These are phyloP conservation scores for Penicillium sp. DNA, from an alignment of 2,329 filamentous ascomycete species.

Conservation along the genomic window DNA sequence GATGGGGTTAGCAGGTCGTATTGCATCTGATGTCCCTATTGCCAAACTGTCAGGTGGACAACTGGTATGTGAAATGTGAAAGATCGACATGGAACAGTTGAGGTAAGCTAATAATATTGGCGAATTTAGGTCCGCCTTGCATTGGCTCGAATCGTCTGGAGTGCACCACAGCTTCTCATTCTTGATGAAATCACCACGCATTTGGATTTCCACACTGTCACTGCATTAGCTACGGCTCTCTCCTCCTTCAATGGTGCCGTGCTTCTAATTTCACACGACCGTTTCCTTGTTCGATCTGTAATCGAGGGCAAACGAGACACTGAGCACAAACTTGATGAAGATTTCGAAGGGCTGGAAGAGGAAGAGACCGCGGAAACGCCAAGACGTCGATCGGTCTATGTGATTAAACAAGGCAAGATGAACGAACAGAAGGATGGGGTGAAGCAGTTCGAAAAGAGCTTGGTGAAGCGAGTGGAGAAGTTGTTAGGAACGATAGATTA, in stretches of 20 bases:
- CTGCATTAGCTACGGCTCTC: constrained; percentile 65
- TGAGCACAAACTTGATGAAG: constrained; percentile 40
- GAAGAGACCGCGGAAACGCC: constrained; percentile 44
- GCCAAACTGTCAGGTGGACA: constrained; percentile 76
- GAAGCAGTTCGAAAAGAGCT: constrained; percentile 61
- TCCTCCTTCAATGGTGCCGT: constrained; percentile 70
- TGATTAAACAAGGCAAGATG: constrained; percentile 59
- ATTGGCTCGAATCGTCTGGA: constrained; percentile 67
- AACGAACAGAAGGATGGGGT: constrained; percentile 58
- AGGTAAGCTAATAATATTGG: neutral
- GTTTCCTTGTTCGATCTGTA: constrained; percentile 74
- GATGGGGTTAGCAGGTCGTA: constrained; percentile 67
- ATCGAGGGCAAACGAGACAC: constrained; percentile 59
- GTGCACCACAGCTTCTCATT: constrained; percentile 67
- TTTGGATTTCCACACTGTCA: constrained; percentile 77
- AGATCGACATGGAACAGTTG: neutral
- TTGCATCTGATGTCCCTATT: constrained; percentile 71
- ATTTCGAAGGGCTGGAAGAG: constrained; percentile 46
- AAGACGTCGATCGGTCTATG: constrained; percentile 57
- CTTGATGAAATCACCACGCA: constrained; percentile 83
- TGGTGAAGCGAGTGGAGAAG: constrained; percentile 59
- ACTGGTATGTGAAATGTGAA: constrained; percentile 52
- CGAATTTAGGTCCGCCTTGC: constrained; percentile 52
- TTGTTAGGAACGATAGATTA: constrained; percentile 27
- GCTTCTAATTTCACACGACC: constrained; percentile 75